Conservation (phyloP, 441 rosid genomes). For the Breynia disticha region DNA sequence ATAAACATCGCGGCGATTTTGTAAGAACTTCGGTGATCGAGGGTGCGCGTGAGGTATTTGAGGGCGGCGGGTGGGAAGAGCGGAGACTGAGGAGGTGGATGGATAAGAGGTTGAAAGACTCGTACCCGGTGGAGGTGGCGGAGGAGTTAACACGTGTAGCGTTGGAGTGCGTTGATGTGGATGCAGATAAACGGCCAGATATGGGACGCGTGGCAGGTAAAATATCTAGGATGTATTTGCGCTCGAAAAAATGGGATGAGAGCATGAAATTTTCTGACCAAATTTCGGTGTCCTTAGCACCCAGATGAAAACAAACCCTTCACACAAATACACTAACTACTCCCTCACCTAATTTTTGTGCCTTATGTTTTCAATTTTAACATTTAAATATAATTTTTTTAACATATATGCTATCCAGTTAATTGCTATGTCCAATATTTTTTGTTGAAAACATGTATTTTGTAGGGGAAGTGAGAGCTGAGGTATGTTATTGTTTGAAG, state of each 20-base stretch:
- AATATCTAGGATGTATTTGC: conserved; percentile 54
- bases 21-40: conserved; percentile 51
- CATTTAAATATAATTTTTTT: too few relatives aligned
- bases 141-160: conserved; percentile 49
- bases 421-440: too few relatives aligned
- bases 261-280: conserved; percentile 24
- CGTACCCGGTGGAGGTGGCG: conserved; percentile 66
- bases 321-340: too few relatives aligned
- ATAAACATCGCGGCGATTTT: conserved; percentile 33
- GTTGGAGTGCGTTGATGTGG: conserved; percentile 54
- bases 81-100: conserved; percentile 57
- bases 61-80: conserved; percentile 18
- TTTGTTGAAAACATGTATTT: too few relatives aligned
- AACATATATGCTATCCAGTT: too few relatives aligned
- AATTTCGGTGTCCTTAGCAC: conserved; percentile 55
- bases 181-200: conserved; percentile 52
- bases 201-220: conserved; percentile 81
- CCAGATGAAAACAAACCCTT: conserved; percentile 35
- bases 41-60: conserved; percentile 32
- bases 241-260: conserved; percentile 49
- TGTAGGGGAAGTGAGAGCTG: too few relatives aligned
- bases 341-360: too few relatives aligned
- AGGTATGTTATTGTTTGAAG: too few relatives aligned
- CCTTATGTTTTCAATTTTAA: too few relatives aligned
- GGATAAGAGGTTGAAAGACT: conserved; percentile 59